These are phyloP conservation scores for Scheffersomyces cryptocercus DNA, from an alignment of 1,139 yeast species.

Conservation along the genomic window DNA sequence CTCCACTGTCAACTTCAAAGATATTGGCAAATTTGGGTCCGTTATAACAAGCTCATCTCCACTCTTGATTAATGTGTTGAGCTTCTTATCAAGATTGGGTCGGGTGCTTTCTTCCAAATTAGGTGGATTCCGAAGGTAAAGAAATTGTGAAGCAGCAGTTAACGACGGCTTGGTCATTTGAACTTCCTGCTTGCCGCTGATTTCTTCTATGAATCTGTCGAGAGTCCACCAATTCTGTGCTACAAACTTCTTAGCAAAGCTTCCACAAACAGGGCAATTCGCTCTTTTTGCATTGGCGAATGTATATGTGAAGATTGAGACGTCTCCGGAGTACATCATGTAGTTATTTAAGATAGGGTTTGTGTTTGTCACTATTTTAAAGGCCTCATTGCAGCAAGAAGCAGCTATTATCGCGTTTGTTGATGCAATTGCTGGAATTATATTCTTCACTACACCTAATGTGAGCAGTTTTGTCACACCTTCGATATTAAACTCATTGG, in stretches of 20 bases:
- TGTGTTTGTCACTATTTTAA: constrained; percentile 70
- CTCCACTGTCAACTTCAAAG: constrained; percentile 25
- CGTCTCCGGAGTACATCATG: constrained; percentile 85
- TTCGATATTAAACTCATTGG: constrained; percentile 60
- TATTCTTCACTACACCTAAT: constrained; percentile 86
- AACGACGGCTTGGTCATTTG: constrained; percentile 54
- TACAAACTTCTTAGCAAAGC: constrained; percentile 30
- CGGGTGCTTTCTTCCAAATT: constrained; percentile 50
- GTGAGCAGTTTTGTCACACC: constrained; percentile 76
- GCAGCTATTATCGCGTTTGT: constrained; percentile 95
- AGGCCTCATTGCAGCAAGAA: constrained; percentile 83
- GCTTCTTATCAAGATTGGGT: constrained; percentile 39
- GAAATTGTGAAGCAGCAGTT: constrained; percentile 38
- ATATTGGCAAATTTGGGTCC: constrained; percentile 56
- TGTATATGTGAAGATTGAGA: constrained; percentile 73
- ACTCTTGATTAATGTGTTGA: constrained; percentile 39
- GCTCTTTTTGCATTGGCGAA: constrained; percentile 60
- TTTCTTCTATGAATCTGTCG: constrained; percentile 48
- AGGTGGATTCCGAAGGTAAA: constrained; percentile 56
- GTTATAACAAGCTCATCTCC: constrained; percentile 59
- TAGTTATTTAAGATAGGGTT: constrained; percentile 75
- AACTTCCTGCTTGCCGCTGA: constrained; percentile 32
- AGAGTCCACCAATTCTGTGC: constrained; percentile 46
- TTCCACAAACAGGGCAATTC: constrained; percentile 79
- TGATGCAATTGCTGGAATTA: constrained; percentile 92